Evolutionary conservation across 768 basidiomycete genomes (phyloP), one percentile per base, ranked within the genome.

Genomic region (Leccinum pellstonianum): DNA sequence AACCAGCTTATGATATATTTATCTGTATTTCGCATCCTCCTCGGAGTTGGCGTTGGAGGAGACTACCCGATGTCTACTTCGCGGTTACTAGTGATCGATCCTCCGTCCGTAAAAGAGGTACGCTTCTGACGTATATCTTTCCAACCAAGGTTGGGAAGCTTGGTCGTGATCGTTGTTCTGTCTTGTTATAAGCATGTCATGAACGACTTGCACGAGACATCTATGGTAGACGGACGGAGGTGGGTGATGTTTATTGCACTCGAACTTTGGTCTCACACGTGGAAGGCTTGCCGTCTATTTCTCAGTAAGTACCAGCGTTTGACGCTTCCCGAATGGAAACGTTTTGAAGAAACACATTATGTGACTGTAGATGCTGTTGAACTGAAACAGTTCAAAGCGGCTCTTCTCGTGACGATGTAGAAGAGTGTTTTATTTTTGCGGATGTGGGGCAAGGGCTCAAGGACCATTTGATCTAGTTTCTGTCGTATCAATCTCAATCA

Each of bases 401-500:
- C 11, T 49, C 59, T 5, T 58, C 64, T 8, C 46, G 53, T 3
- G 53, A n/a, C n/a, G n/a, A n/a, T n/a, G n/a, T n/a, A n/a, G n/a
- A n/a, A n/a, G n/a, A n/a, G n/a, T n/a, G n/a, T n/a, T n/a, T n/a
- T n/a, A n/a, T n/a, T n/a, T n/a, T n/a, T 2, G 2, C 46, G 17
- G 8, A 19, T 12, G 19, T n/a, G 3, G 7, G 23, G 15, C 8
- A 57, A 23, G 4, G 25, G 25, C 25, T 25, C 23, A 55, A 21
- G 15, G 21, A 31, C 19, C 37, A 2, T 25, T 49, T 41, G 15
- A 14, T 50, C 38, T 55, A 87, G 86, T 1, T 90, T 90, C 73
- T 90, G 90, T 71, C 89, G 90, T 3, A 87, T 91, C 75, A 84
- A 83, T 68, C 70, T 85, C 54, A 90, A 90, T 77, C 87, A 88